phyloP scores from a whole-genome alignment of 2,329 filamentous ascomycete genomes.

The Aspergillus niger region DNA sequence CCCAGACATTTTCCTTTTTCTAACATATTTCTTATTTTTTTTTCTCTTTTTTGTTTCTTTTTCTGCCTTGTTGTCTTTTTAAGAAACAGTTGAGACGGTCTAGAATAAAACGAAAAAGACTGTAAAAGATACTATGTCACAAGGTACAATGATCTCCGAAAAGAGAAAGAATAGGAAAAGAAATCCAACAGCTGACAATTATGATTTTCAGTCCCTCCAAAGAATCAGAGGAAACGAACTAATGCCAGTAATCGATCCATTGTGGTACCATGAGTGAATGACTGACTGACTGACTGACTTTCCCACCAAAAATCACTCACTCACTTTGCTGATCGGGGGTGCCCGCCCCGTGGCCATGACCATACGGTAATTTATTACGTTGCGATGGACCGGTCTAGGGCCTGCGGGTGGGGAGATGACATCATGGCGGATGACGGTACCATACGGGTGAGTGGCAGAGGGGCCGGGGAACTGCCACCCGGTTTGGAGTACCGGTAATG shows the following conservation, averaged over 20 bases:
- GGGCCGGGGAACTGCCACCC: conserved; percentile 9
- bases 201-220: background rate
- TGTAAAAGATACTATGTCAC: background rate
- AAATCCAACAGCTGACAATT: background rate
- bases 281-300: too few species aligned
- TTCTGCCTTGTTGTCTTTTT: background rate
- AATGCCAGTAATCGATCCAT: background rate
- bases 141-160: background rate
- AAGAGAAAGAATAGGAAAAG: conserved; percentile 3
- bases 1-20: background rate
- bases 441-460: conserved; percentile 9
- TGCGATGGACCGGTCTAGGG: conserved; percentile 35
- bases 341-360: conserved; percentile 15
- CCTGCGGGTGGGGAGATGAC: conserved; percentile 26
- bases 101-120: background rate
- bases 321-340: conserved; percentile 10
- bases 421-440: conserved; percentile 24
- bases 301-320: conserved; percentile 19
- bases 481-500: conserved; percentile 4
- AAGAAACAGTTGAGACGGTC: background rate
- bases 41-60: background rate
- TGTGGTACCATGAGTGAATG: background rate
- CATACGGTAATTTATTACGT: conserved; percentile 16
- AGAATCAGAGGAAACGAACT: too few species aligned
- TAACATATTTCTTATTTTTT: background rate